Conservation (phyloP, 1,284 basidiomycete species). For the Sporisorium graminicola region DNA sequence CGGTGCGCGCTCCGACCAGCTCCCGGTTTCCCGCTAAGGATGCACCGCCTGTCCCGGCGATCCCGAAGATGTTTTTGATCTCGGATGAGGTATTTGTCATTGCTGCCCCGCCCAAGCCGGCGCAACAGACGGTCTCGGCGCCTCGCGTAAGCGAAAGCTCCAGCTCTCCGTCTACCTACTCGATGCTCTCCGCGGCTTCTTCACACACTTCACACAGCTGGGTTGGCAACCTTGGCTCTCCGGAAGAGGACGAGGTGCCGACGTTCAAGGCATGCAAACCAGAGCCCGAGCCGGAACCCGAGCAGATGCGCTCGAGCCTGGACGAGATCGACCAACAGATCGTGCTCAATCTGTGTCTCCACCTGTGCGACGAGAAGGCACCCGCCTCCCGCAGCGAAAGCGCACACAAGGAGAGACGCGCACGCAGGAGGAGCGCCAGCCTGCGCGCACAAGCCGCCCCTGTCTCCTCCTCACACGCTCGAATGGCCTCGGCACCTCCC, state of each 20-base stretch:
- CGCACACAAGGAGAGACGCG: constrained; percentile 1
- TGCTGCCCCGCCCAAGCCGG: not conserved
- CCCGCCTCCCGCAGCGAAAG: not conserved
- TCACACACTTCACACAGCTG: constrained; percentile 16
- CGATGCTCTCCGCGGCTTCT: constrained; percentile 3
- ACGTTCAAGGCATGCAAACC: too few species aligned
- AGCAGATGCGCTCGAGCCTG: constrained; percentile 23
- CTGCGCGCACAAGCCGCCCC: not conserved
- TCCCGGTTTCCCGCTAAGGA: not conserved
- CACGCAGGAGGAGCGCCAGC: constrained; percentile 8
- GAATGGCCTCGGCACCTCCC: constrained; percentile 19
- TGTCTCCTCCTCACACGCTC: not conserved
- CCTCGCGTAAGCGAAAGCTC: constrained; percentile 17
- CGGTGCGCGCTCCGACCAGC: not conserved
- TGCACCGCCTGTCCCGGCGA: constrained; percentile 15
- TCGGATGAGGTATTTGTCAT: constrained; percentile 37
- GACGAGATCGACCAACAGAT: constrained; percentile 41
- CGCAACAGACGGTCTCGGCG: too few species aligned
- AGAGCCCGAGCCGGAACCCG: not conserved
- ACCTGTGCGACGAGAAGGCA: constrained; percentile 22
- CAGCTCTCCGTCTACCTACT: not conserved
- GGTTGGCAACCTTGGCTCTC: constrained; percentile 9
- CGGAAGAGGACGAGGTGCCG: not conserved
- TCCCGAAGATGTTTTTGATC: constrained; percentile 21
- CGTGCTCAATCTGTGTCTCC: constrained; percentile 19